Base-by-base conservation (phyloP, 1,284 basidiomycete genomes). In the Leccinum variabile region DNA sequence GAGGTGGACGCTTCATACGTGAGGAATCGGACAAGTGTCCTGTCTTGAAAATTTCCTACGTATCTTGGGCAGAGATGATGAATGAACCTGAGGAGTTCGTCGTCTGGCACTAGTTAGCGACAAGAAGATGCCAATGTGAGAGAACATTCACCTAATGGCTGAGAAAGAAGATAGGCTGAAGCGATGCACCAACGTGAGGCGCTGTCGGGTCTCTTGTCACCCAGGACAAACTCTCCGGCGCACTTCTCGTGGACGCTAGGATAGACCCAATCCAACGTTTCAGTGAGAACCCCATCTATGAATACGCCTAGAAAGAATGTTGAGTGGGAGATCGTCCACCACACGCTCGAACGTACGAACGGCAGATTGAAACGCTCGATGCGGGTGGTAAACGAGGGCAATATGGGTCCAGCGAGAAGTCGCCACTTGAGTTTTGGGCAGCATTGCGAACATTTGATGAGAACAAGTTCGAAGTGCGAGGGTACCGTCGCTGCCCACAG, bases 1-100 rank as follows among this genome's bases (percentile, higher is more conserved):
- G 90, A 90, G 0, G 90, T 91, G 3, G 88, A 84, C 0, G 88
- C 88, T 65, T 91, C 88, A 71, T 92, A 93, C 0, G 90, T 92
- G 56, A 93, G 77, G 71, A 92, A 92, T 50, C 83, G 86, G 63
- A 85, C 79, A 30, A 92, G 79, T 3, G 72, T 70, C 55, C 68
- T 85, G 76, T 82, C 85, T 68, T 91, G 91, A 72, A 92, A 91
- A 39, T 84, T 85, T 32, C 85, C 87, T 2, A 78, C 79, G 65
- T 94, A 93, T 39, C 88, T 84, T 3, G 90, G 89, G 2, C 90
- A 89, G 11, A 94, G 82, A 68, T 91, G 88, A 68, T 91, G 88
- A 25, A 91, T 81, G 56, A 92, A 80, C 22, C 88, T 82, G 5
- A 85, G 84, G 3, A 91, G 70, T 61, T 89, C 87, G 59, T 91